Base-by-base conservation (phyloP, 768 basidiomycete genomes). In the Psilocybe subaeruginosa region DNA sequence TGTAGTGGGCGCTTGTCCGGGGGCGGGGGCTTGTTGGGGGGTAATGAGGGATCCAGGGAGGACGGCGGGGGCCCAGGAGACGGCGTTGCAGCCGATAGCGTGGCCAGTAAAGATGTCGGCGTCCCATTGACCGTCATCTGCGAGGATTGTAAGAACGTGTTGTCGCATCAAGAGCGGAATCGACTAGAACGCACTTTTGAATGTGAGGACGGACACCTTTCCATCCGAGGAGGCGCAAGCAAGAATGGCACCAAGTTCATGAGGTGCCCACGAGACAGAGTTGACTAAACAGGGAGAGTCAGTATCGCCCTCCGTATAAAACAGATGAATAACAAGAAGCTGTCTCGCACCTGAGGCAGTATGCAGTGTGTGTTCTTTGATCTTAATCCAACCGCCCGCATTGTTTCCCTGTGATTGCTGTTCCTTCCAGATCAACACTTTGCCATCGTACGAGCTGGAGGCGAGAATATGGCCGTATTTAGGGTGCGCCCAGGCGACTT, bases 371-470 rank as follows among this genome's bases (percentile, higher is more conserved):
- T 98, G 97, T 76, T 99, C 97, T 73, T 97, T 97, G 67, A 98
- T 92, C 75, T 91, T 95, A 47, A 90, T 84, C 97, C 97, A 99
- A 1, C 85, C 86, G 61, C 88, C 85, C 1, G 79, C 69, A 19
- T 79, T 73, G 48, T 81, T 76, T 14, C 84, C 85, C 66, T 84
- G 82, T 6, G 79, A 79, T 62, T 77, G 80, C 71, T 93, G 91
- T 74, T 99, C 96, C 70, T 96, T 97, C 97, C 97, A 99, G 66
- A 99, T 95, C 76, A 98, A 85, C 17, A 97, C 97, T 69, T 97
- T 93, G 49, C 97, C 96, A 68, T 99, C 97, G 73, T 99, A 99
- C 4, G 96, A 97, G 71, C 95, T 97, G n/a, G 93, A 96, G 30
- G 97, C 97, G 56, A 99, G 87, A 69, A 99, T 97, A 63, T 91